Evolutionary conservation across 148 eudicot genomes (phyloP), one percentile per base, ranked within the genome.

Genomic region (Diospyros kaki): DNA sequence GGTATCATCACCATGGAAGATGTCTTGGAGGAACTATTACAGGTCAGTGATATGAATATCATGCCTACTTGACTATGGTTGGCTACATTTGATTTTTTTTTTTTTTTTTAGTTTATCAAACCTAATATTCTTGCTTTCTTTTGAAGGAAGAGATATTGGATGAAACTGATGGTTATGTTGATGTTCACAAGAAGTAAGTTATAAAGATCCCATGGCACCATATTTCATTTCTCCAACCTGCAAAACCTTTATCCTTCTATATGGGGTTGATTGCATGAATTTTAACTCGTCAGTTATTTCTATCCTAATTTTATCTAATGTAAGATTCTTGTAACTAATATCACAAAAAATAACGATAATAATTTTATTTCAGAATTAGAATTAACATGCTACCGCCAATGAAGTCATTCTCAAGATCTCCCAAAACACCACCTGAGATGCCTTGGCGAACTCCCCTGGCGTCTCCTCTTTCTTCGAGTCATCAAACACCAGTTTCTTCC

Each of bases 1-100:
- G 97, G 97, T 58, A 83, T 93, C 61, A 93, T 93, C 61, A 88
- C 97, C 9, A 90, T 93, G 97, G 97, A 93, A 77, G 97, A 93
- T 80, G 97, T 93, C 18, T 79, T 90, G 72, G 95, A 93, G 80
- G 85, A 93, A 72, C 77, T 93, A 40, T 70, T 92, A 14, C 94
- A 92, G 97, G 97, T 88, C 75, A 64, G 66, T 58, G 5, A 58
- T 28, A 28, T 28, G 28, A 28, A 28, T 28, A 28, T 28, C 28
- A 28, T 28, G 28, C 28, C 28, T 28, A 28, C 28, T 28, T 28
- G 28, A 28, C 28, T 28, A 28, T 28, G 28, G 28, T 28, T 28
- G 28, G 28, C 0, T 28, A 28, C 0, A 28, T 28, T 28, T 28
- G 28, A n/a, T n/a, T n/a, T n/a, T n/a, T n/a, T 50, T 1, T 52